Evolutionary conservation across 163 green algal genomes (phyloP).

Genomic region (Coccomyxa subellipsoidea): DNA sequence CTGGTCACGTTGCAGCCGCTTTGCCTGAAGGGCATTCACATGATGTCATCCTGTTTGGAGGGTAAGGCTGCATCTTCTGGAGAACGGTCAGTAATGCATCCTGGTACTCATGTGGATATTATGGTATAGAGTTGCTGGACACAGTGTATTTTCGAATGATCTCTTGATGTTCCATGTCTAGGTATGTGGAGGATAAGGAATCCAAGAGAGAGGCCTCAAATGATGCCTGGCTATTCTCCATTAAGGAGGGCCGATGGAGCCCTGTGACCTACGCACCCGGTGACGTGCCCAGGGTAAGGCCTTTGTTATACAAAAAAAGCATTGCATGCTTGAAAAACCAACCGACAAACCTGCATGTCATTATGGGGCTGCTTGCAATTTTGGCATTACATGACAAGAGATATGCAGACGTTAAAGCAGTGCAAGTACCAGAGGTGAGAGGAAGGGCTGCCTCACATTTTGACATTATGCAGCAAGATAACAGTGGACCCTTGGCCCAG

Average conservation of each 20-base stretch:
- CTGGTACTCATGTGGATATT: neutral
- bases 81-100: neutral
- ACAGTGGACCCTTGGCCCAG: too few relatives aligned
- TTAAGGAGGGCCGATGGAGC: slow-evolving; percentile 21
- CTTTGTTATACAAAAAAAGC: neutral
- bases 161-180: neutral
- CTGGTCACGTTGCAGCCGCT: slow-evolving; percentile 24
- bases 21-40: slow-evolving; percentile 24
- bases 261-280: slow-evolving; percentile 13
- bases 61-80: neutral
- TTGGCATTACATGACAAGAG: neutral
- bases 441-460: too few relatives aligned
- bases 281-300: slow-evolving; percentile 24
- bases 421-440: neutral
- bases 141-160: too few relatives aligned
- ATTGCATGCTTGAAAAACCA: neutral
- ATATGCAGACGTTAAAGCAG: neutral
- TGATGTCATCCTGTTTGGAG: slow-evolving; percentile 39
- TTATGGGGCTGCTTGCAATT: neutral
- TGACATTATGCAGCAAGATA: too few relatives aligned
- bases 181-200: slow-evolving; percentile 40
- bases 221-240: slow-evolving; percentile 40
- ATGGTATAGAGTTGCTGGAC: neutral
- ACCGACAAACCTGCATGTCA: too few relatives aligned
- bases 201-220: slow-evolving; percentile 33